Base-by-base conservation (phyloP, 306 rosid species). In the Castanea sativa region DNA sequence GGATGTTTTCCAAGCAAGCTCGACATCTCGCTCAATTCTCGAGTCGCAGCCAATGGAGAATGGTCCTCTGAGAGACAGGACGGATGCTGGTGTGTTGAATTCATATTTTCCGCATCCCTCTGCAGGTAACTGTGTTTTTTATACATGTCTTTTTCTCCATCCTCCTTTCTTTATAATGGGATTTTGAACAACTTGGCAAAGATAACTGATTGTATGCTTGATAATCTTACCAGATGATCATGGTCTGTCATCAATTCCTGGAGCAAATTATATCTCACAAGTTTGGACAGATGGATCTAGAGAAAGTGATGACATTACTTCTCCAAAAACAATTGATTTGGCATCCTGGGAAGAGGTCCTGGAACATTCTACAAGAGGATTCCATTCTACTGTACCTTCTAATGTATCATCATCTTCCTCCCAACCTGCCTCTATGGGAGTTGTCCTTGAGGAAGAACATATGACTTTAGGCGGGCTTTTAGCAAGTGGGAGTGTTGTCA, bases 321-420 rank as follows among this genome's bases (percentile, higher is more conserved):
- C 84, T 74, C 88, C 83, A 81, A 85, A 80, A 80, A 69, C 85
- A 69, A 85, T 88, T 72, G 91, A 78, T 78, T 19, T 82, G 79
- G 79, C 88, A 45, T 82, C 97, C 25, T 93, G 98, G 98, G 92
- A 79, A 80, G 84, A 75, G 68, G 88, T 86, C 79, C 75, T 90
- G 78, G 90, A 87, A 77, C 91, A 88, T 63, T 64, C 79, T 83
- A 18, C 86, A 29, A 67, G 76, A 6, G 91, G 86, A 73, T 83
- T 81, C 75, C 78, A 67, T 23, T 33, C 70, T 33, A 41, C 73
- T 56, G 87, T 82, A 82, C 89, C 90, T 82, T 87, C 96, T 85
- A 79, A 70, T 83, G 82, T 67, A 75, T 79, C 92, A 75, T 67
- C 79, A 58, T 75, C 91, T 77, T 60, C 90, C 55, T 65, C 78